Percentiles rank a stretch among this genome's conserved stretches.
These are phyloP conservation scores for Paracorniculantispora psalliotae DNA, from an alignment of 2,329 filamentous ascomycete genomes.

Conservation along the genomic window DNA sequence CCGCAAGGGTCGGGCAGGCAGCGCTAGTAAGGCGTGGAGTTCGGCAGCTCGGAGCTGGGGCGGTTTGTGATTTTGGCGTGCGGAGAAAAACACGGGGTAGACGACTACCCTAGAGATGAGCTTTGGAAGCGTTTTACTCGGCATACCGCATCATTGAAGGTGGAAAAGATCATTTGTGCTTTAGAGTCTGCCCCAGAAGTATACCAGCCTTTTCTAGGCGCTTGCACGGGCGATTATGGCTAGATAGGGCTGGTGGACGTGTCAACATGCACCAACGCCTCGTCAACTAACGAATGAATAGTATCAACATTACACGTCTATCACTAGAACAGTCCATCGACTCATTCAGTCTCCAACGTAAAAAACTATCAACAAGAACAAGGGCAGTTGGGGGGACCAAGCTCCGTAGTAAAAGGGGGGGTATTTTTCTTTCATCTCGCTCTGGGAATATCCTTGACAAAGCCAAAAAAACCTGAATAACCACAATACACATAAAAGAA, in stretches of 20 bases:
- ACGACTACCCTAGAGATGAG: neutral
- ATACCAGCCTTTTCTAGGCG: no score
- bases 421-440: conserved; percentile 13
- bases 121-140: neutral
- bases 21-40: neutral
- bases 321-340: neutral
- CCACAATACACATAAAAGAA: conserved; percentile 12
- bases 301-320: neutral
- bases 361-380: neutral
- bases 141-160: no score
- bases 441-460: conserved; percentile 13
- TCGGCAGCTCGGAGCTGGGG: neutral
- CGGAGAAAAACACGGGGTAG: conserved; percentile 6
- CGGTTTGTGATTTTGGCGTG: neutral
- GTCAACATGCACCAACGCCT: no score
- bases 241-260: no score
- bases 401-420: conserved; percentile 2
- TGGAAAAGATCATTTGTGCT: no score
- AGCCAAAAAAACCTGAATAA: conserved; percentile 6
- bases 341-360: neutral
- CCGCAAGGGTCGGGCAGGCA: neutral
- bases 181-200: no score
- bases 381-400: neutral
- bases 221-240: no score
- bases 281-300: neutral